These are phyloP conservation scores for Boletus vinaceobasis DNA, from an alignment of 768 basidiomycete species.

Conservation along the genomic window DNA sequence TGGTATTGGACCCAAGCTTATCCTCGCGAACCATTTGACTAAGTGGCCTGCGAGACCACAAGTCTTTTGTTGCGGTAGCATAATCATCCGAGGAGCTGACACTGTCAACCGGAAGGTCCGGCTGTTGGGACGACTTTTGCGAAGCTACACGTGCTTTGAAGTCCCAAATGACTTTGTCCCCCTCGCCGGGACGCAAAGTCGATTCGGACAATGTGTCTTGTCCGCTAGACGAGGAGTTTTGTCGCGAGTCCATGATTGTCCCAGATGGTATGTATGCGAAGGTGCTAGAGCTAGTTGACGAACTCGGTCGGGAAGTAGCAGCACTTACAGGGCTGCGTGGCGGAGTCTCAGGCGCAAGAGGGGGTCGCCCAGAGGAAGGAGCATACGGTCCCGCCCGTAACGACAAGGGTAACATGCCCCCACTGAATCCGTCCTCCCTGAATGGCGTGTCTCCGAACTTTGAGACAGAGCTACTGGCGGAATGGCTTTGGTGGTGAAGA, in stretches of 20 bases:
- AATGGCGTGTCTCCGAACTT: constrained; percentile 32
- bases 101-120: constrained; percentile 19
- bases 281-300: constrained; percentile 31
- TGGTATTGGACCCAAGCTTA: constrained; percentile 11
- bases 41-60: constrained; percentile 32
- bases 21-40: constrained; percentile 28
- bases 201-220: constrained; percentile 34
- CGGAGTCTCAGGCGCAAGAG: constrained; percentile 46
- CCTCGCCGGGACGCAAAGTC: constrained; percentile 32
- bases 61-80: constrained; percentile 26
- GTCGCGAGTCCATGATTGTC: constrained; percentile 25
- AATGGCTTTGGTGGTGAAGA: constrained; percentile 28
- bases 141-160: constrained; percentile 20
- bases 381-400: constrained; percentile 29
- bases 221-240: constrained; percentile 27
- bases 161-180: constrained; percentile 30
- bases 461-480: constrained; percentile 24
- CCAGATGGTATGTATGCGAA: constrained; percentile 26
- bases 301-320: constrained; percentile 40
- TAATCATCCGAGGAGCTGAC: constrained; percentile 27
- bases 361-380: constrained; percentile 20
- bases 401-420: constrained; percentile 22
- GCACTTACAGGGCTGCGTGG: constrained; percentile 64
- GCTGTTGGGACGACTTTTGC: constrained; percentile 14
- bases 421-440: constrained; percentile 28